A percentile compares a stretch with the other conserved stretches of the same genome.
phyloP scores from a whole-genome alignment of 75 land plant species.

The Ceratopteris richardii region DNA sequence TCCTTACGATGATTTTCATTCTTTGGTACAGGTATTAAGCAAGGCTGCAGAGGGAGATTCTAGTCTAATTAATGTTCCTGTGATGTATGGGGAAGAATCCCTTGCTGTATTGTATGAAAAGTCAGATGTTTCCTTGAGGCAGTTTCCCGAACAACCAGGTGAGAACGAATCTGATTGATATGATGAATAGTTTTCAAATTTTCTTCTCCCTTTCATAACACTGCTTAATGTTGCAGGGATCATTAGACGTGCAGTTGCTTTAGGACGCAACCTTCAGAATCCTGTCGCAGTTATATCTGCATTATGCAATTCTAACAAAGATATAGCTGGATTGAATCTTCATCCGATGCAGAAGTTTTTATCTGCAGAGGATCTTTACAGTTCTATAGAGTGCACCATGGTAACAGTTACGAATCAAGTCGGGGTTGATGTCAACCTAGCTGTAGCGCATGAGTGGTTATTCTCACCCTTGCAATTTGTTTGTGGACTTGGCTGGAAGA shows the following conservation, averaged over 20 bases:
- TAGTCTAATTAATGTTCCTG: conserved; percentile 50
- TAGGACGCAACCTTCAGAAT: conserved; percentile 93
- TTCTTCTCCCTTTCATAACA: too few relatives aligned
- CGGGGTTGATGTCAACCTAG: conserved; percentile 79
- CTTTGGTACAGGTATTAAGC: conserved; percentile 63
- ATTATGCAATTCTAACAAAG: conserved; percentile 79
- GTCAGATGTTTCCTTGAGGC: conserved; percentile 74
- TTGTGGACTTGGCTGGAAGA: conserved; percentile 87
- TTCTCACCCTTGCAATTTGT: conserved; percentile 91
- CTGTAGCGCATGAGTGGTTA: conserved; percentile 90
- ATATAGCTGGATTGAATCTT: conserved; percentile 86
- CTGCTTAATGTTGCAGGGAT: conserved; percentile 80
- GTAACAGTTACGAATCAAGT: conserved; percentile 90
- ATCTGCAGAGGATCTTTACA: conserved; percentile 76
- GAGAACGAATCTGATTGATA: too few relatives aligned
- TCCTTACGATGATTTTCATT: background rate
- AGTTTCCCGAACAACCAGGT: conserved; percentile 80
- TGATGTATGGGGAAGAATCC: conserved; percentile 82
- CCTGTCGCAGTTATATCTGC: conserved; percentile 92
- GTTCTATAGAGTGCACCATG: conserved; percentile 75
- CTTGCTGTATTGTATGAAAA: conserved; percentile 83
- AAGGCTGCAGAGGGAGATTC: conserved; percentile 85
- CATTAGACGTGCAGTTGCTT: conserved; percentile 85
- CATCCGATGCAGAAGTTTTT: conserved; percentile 54
- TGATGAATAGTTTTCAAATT: too few relatives aligned